phyloP scores from a whole-genome alignment of 768 basidiomycete species.

The Xanthoconium stramineum region DNA sequence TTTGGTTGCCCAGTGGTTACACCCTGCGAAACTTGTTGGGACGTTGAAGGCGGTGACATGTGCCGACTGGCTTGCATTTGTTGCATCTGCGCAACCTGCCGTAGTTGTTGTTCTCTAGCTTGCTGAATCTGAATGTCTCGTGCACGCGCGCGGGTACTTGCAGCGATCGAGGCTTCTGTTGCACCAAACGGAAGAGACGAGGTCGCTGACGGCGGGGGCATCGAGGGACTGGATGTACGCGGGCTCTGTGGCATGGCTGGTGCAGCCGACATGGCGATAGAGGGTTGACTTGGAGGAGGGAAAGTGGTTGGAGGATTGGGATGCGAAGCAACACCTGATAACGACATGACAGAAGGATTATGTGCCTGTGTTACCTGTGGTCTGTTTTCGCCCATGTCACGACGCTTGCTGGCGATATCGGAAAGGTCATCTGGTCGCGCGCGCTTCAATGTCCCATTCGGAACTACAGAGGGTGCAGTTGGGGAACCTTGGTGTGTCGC shows the following conservation, averaged over 20 bases:
- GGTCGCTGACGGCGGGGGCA: constrained; percentile 25
- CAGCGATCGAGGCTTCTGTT: constrained; percentile 35
- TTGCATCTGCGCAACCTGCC: constrained; percentile 33
- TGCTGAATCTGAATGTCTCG: constrained; percentile 37
- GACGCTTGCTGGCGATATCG: constrained; percentile 55
- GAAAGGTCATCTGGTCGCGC: constrained; percentile 52
- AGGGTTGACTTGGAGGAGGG: constrained; percentile 17
- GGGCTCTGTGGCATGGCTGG: constrained; percentile 28
- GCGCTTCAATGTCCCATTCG: constrained; percentile 51
- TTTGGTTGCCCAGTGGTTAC: constrained; percentile 19
- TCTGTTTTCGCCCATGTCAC: constrained; percentile 67
- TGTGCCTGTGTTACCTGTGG: constrained; percentile 43
- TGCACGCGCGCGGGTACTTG: constrained; percentile 31
- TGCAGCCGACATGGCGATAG: constrained; percentile 11
- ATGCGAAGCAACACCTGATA: constrained; percentile 16
- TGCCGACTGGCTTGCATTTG: constrained; percentile 36
- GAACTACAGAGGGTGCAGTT: constrained; percentile 13
- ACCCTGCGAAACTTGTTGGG: constrained; percentile 21
- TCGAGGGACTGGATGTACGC: constrained; percentile 33
- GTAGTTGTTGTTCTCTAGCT: constrained; percentile 32
- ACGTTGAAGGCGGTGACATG: constrained; percentile 40
- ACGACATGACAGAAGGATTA: constrained; percentile 10
- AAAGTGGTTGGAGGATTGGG: constrained; percentile 22
- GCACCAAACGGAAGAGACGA: constrained; percentile 32
- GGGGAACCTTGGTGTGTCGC: constrained; percentile 27